Conservation (phyloP, 2,329 filamentous ascomycete genomes). For the Hypoxylon sp. region DNA sequence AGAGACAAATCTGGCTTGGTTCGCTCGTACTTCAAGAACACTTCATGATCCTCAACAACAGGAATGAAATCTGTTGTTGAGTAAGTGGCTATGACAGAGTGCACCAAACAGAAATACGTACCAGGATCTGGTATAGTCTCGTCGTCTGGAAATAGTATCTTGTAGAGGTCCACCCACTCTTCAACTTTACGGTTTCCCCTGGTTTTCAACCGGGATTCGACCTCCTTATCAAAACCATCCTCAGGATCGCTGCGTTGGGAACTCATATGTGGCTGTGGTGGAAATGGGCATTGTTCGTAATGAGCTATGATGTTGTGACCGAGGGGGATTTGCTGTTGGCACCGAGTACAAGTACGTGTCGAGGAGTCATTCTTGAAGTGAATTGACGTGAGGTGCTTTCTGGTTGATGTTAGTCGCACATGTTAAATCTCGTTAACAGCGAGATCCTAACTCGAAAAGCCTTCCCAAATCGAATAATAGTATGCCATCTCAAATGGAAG, state of each 20-base stretch:
- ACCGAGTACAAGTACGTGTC: slow-evolving; percentile 18
- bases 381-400: slow-evolving; percentile 28
- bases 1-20: neutral
- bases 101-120: neutral
- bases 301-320: slow-evolving; percentile 9
- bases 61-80: slow-evolving; percentile 12
- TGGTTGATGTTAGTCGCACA: slow-evolving; percentile 14
- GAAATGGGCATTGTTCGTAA: slow-evolving; percentile 13
- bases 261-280: slow-evolving; percentile 5
- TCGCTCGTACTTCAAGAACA: neutral
- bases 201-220: neutral
- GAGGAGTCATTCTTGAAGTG: slow-evolving; percentile 17
- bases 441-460: neutral
- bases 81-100: neutral
- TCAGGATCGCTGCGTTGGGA: slow-evolving; percentile 19
- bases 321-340: neutral
- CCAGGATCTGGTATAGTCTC: slow-evolving; percentile 9
- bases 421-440: neutral
- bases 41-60: slow-evolving; percentile 25
- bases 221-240: slow-evolving; percentile 15
- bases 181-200: neutral
- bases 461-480: neutral
- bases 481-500: neutral
- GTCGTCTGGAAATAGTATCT: slow-evolving; percentile 14
- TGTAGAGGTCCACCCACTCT: slow-evolving; percentile 16